A percentile compares a stretch with the other conserved stretches of the same genome.
phyloP scores from a whole-genome alignment of 2,329 filamentous ascomycete species.

The Trichoderma simmonsii region DNA sequence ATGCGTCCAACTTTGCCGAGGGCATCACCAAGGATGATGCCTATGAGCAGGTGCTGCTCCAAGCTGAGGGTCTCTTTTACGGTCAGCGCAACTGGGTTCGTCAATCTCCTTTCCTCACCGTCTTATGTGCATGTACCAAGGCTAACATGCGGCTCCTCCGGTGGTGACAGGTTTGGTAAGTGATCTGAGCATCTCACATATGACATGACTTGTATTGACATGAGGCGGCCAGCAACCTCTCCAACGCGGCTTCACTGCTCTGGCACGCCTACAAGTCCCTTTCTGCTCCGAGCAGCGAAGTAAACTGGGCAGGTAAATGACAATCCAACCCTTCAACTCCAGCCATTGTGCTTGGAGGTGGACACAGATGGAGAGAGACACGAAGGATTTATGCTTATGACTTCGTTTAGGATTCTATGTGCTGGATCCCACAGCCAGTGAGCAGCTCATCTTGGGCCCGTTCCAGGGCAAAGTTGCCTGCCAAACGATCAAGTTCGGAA shows the following conservation, averaged over 20 bases:
- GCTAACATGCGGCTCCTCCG: neutral
- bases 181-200: neutral
- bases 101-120: conserved; percentile 13
- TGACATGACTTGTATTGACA: conserved; percentile 11
- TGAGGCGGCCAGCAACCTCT: conserved; percentile 58
- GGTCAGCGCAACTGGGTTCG: conserved; percentile 78
- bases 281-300: conserved; percentile 58
- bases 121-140: neutral
- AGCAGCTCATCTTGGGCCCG: conserved; percentile 69
- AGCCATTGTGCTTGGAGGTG: neutral
- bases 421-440: conserved; percentile 46
- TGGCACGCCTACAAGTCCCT: conserved; percentile 79
- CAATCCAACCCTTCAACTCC: neutral
- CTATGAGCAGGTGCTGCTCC: conserved; percentile 69
- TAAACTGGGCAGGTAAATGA: conserved; percentile 70
- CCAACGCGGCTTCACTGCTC: conserved; percentile 71
- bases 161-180: conserved; percentile 14
- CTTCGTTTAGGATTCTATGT: conserved; percentile 65
- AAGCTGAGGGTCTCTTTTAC: conserved; percentile 66
- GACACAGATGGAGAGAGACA: neutral
- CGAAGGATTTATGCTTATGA: neutral
- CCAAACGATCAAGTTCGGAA: conserved; percentile 69
- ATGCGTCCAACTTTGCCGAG: conserved; percentile 68
- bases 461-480: conserved; percentile 81
- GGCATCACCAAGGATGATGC: conserved; percentile 68